Percentiles rank a stretch among this genome's conserved stretches.
Conservation (phyloP, 202 grass and related monocot genomes). For the Zoysia matrella region DNA sequence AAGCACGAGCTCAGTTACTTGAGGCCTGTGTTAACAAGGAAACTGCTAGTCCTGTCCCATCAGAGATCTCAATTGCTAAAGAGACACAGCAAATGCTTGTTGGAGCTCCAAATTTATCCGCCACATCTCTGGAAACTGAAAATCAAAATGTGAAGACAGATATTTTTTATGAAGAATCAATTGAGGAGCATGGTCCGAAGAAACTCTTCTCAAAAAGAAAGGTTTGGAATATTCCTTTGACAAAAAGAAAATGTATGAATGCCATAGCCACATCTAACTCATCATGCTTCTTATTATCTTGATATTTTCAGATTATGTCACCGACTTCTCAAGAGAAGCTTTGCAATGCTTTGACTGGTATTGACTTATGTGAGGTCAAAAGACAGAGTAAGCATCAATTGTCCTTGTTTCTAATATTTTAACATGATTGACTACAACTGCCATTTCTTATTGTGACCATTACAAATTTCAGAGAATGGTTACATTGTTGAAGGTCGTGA, state of each 20-base stretch:
- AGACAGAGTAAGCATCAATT: constrained; percentile 60
- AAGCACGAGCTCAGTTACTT: constrained; percentile 29
- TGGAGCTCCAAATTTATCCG: constrained; percentile 37
- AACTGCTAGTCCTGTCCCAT: constrained; percentile 28
- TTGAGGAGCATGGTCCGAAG: constrained; percentile 58
- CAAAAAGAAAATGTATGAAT: constrained; percentile 18
- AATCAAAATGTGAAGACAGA: constrained; percentile 31
- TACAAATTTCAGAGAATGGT: constrained; percentile 45
- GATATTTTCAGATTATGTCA: constrained; percentile 77
- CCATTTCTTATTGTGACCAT: constrained; percentile 30
- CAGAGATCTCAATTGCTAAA: constrained; percentile 25
- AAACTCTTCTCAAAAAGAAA: constrained; percentile 84
- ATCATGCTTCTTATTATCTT: constrained; percentile 13
- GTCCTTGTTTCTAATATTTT: constrained; percentile 33
- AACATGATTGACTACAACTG: constrained; percentile 15
- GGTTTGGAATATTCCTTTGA: constrained; percentile 45
- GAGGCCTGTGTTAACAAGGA: constrained; percentile 19
- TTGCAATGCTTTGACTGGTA: constrained; percentile 71
- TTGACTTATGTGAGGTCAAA: constrained; percentile 62
- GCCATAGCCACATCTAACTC: constrained; percentile 20
- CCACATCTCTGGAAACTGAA: constrained; percentile 38
- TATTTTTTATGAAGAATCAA: constrained; percentile 39
- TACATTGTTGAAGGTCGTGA: constrained; percentile 47
- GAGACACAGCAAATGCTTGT: constrained; percentile 41
- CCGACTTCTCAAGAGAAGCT: constrained; percentile 90